Evolutionary conservation across 495 filamentous ascomycete genomes (phyloP), one percentile per base, ranked within the genome.

Genomic region (Rostrohypoxylon terebratum): DNA sequence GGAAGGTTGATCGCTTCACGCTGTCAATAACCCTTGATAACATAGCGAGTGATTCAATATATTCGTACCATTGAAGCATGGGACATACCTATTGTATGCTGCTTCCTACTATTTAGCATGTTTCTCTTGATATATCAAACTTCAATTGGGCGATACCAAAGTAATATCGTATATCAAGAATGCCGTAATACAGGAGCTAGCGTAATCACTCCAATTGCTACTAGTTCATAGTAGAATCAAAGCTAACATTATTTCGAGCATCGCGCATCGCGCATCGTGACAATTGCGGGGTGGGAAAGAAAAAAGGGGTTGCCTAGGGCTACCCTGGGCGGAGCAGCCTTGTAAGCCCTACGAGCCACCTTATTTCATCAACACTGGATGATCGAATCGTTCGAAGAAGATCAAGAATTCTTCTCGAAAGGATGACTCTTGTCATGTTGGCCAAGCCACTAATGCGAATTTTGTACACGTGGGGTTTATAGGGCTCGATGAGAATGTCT

Each of bases 401-500:
- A 45, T 45, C 42, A 18, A 20, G 16, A 45, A 45, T n/a, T 45
- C 3, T 45, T 45, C n/a, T 13, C 7, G 4, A 42, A 42, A 42
- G 38, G 38, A 42, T 42, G 1, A 42, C 11, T 42, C n/a, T 7
- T 7, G 9, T 45, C 1, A 18, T 45, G 16, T 4, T 45, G 28
- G 48, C 48, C 48, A 53, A 53, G 48, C 20, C 25, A 14, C 25
- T 53, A 53, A 28, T 25, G 25, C 25, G 48, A 53, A 14, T 53
- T 10, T 11, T 14, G 20, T 53, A 53, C 48, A 53, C 48, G 48
- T 53, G 48, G 20, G 48, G 18, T 13, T 11, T 8, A 10, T 31
- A 25, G 48, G 48, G 25, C 48, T 53, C 48, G 16, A 50, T 23
- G 9, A 50, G 16, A 50, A 23, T 21, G 18, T 50, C 23, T 23